Evolutionary conservation across 495 filamentous ascomycete species (phyloP).

Genomic region (Daldinia caldariorum): DNA sequence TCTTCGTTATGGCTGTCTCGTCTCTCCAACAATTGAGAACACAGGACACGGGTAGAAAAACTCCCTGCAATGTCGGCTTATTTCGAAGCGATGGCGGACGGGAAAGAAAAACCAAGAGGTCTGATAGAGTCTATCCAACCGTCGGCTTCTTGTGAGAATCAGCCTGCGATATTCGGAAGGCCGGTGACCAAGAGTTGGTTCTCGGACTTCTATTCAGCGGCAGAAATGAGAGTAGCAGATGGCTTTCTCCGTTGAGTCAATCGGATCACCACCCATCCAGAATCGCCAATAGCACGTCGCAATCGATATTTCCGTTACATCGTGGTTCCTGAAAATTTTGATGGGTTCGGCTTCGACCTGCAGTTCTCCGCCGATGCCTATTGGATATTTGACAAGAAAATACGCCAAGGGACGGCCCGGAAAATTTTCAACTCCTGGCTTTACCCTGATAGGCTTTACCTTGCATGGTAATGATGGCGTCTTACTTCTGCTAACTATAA

Average conservation of each 20-base stretch:
- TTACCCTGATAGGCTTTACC: conserved; percentile 21
- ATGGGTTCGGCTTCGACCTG: conserved; percentile 17
- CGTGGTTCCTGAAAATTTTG: conserved; percentile 27
- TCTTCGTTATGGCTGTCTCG: conserved; percentile 5
- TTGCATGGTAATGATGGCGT: conserved; percentile 12
- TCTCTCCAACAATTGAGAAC: neutral
- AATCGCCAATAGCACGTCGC: conserved; percentile 28
- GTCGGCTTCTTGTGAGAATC: conserved; percentile 5
- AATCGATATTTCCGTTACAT: conserved; percentile 40
- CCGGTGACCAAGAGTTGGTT: neutral
- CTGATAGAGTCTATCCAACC: conserved; percentile 1
- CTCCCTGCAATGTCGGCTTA: conserved; percentile 29
- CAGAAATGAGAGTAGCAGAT: conserved; percentile 7
- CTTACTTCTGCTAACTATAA: conserved; percentile 24
- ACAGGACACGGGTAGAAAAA: conserved; percentile 13
- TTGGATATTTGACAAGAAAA: conserved; percentile 20
- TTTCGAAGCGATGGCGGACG: neutral
- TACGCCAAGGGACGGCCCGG: conserved; percentile 23
- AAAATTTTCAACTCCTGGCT: conserved; percentile 21
- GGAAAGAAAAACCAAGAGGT: neutral
- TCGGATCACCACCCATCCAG: conserved; percentile 12
- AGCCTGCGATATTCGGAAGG: conserved; percentile 33
- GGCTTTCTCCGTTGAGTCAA: conserved; percentile 14
- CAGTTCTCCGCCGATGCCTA: conserved; percentile 17
- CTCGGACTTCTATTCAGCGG: conserved; percentile 7